Evolutionary conservation across 495 filamentous ascomycete species (phyloP).

Genomic region (Penicillium lividum): DNA sequence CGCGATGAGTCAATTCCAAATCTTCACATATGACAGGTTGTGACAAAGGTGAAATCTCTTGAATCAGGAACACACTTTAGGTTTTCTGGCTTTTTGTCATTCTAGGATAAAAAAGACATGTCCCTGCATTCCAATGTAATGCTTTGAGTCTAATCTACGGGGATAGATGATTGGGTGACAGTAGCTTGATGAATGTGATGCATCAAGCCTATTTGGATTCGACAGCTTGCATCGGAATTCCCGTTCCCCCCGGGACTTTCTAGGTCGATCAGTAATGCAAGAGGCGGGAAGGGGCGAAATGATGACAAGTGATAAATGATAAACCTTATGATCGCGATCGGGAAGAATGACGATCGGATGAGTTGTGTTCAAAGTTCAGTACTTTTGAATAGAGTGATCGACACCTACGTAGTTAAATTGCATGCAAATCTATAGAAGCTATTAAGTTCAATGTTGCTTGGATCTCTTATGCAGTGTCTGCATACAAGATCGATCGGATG

Average conservation of each 20-base stretch:
- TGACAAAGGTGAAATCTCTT: too few species aligned
- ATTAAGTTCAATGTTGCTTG: neutral
- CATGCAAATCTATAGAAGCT: neutral
- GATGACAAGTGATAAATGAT: too few species aligned
- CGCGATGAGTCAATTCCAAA: slow-evolving; percentile 11
- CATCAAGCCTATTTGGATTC: slow-evolving; percentile 18
- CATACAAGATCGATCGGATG: neutral
- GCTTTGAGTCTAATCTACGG: slow-evolving; percentile 9
- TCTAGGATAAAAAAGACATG: slow-evolving; percentile 14
- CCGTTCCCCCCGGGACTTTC: slow-evolving; percentile 13
- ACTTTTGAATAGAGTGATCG: neutral
- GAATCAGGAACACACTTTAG: neutral
- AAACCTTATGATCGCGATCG: slow-evolving; percentile 13
- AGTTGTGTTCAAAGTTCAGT: neutral
- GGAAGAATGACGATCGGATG: slow-evolving; percentile 13
- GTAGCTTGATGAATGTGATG: slow-evolving; percentile 23
- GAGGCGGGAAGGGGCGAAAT: slow-evolving; percentile 16
- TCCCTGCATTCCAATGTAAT: slow-evolving; percentile 28
- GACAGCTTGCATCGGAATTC: slow-evolving; percentile 27
- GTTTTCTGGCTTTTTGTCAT: slow-evolving; percentile 9
- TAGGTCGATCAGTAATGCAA: slow-evolving; percentile 21
- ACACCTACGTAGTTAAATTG: slow-evolving; percentile 2
- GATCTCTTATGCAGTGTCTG: neutral
- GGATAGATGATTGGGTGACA: slow-evolving; percentile 8
- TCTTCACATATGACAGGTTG: neutral